Conservation (phyloP, 2,329 filamentous ascomycete species). For the Venturia aucupariae region DNA sequence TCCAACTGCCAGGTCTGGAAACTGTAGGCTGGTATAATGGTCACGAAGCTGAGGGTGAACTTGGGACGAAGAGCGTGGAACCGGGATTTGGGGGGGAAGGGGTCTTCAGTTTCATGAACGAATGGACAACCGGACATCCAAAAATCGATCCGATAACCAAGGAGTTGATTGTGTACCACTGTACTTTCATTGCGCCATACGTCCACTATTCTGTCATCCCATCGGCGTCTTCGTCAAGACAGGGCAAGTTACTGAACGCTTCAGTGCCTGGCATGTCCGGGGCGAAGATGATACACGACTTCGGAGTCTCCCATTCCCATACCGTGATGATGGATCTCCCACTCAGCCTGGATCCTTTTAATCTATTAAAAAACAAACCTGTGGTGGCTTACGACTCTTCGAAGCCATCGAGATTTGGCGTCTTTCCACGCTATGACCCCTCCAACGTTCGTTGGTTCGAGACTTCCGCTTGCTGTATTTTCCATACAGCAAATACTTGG, state of each 20-base stretch:
- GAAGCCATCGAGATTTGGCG: slow-evolving; percentile 52
- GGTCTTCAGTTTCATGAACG: slow-evolving; percentile 52
- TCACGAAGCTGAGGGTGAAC: slow-evolving; percentile 43
- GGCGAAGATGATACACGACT: slow-evolving; percentile 70
- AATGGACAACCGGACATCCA: slow-evolving; percentile 64
- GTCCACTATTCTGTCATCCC: slow-evolving; percentile 57
- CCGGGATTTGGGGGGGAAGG: slow-evolving; percentile 46
- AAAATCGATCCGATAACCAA: slow-evolving; percentile 55
- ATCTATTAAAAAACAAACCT: slow-evolving; percentile 46
- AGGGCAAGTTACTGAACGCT: slow-evolving; percentile 37
- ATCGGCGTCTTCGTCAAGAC: slow-evolving; percentile 13
- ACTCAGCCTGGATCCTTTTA: slow-evolving; percentile 54
- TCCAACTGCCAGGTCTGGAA: slow-evolving; percentile 53
- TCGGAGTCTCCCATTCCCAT: slow-evolving; percentile 54
- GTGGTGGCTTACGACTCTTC: slow-evolving; percentile 51
- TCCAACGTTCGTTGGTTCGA: slow-evolving; percentile 55
- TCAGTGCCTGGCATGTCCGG: slow-evolving; percentile 52
- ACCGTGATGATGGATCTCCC: slow-evolving; percentile 63
- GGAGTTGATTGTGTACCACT: slow-evolving; percentile 60
- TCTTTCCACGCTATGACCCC: slow-evolving; percentile 55
- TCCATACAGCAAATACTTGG: slow-evolving; percentile 66
- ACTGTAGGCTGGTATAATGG: slow-evolving; percentile 66
- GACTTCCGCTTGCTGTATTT: slow-evolving; percentile 58
- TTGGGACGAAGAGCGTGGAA: slow-evolving; percentile 23
- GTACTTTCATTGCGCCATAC: slow-evolving; percentile 55